Evolutionary conservation across 1,139 yeast species (phyloP), one percentile per base, ranked within the genome.

Genomic region (Blastobotrys ciferrii): DNA sequence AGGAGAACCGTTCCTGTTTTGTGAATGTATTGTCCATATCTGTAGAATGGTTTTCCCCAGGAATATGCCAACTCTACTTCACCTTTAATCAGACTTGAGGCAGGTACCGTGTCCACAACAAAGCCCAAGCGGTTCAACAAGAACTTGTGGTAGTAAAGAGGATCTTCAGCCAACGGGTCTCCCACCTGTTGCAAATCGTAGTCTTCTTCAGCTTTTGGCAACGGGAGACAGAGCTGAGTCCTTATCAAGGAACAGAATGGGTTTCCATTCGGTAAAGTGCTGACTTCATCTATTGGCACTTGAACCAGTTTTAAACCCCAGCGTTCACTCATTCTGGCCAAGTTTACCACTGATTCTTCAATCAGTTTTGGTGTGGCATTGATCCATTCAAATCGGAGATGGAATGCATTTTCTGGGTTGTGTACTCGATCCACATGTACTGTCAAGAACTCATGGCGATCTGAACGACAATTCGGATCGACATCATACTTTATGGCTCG

Each of bases 391-490:
- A 92, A 69, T 47, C 96, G 74, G 32, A 94, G 76, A 61, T 91
- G 98, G 70, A 83, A 94, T 61, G 98, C 91, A 61, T 91, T 95
- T 54, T 88, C 95, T 0, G 98, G 97, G 62, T 91, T 92, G 63
- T 89, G 98, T 2, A 89, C 92, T 48, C 83, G 76, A 64, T 94
- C 98, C 61, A 87, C 87, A 66, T 92, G 98, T 2, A 92, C 89
- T 2, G 83, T 81, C 35, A 91, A 72, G 11, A 82, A 68, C 59
- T 94, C 98, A 0, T 87, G 85, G 50, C 91, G 78, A 63, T 81
- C 81, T 0, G 96, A 88, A 52, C 81, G 77, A 2, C 73, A 72
- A 33, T 75, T 70, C 0, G 94, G 87, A 63, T 92, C 98, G 19
- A 88, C 80, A 65, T 92, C 88, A 58, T 81, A 80, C 47, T 77